phyloP scores from a whole-genome alignment of 768 basidiomycete genomes.

The Naganishia onofrii region DNA sequence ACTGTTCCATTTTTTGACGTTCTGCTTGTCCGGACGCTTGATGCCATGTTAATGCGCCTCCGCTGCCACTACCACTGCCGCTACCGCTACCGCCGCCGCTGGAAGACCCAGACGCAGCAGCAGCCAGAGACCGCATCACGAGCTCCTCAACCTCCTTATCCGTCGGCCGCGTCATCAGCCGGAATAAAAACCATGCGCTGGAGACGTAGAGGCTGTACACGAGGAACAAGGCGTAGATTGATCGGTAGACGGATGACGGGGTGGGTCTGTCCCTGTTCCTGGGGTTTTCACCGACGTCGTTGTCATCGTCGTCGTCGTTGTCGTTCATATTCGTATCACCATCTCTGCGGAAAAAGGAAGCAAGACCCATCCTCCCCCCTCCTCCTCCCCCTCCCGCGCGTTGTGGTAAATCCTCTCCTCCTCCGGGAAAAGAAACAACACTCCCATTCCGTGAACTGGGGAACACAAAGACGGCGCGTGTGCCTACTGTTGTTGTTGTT shows the following conservation, averaged over 20 bases:
- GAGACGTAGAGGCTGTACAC: conserved; percentile 65
- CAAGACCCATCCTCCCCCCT: background rate
- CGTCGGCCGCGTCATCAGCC: conserved; percentile 55
- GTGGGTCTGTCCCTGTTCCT: conserved; percentile 28
- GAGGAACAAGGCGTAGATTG: conserved; percentile 64
- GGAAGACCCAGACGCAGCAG: too few species aligned
- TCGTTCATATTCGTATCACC: background rate
- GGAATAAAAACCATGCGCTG: conserved; percentile 68
- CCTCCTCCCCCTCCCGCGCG: background rate
- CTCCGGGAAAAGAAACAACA: background rate
- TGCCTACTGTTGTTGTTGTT: background rate
- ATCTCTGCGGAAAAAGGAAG: background rate
- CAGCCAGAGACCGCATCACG: too few species aligned
- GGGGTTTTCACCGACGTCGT: background rate
- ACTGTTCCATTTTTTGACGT: conserved; percentile 64
- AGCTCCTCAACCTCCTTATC: background rate
- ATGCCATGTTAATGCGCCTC: background rate
- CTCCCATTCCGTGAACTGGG: background rate
- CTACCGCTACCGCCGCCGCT: too few species aligned
- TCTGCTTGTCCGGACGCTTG: conserved; percentile 55
- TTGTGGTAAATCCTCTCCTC: too few species aligned
- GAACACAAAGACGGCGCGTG: background rate
- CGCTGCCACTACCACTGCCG: background rate
- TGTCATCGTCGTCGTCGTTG: background rate
- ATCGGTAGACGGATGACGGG: background rate